Percentiles rank a stretch among this genome's conserved stretches.
These are phyloP conservation scores for Euphrasia confusa DNA, from an alignment of 257 asterid genomes.

Conservation along the genomic window DNA sequence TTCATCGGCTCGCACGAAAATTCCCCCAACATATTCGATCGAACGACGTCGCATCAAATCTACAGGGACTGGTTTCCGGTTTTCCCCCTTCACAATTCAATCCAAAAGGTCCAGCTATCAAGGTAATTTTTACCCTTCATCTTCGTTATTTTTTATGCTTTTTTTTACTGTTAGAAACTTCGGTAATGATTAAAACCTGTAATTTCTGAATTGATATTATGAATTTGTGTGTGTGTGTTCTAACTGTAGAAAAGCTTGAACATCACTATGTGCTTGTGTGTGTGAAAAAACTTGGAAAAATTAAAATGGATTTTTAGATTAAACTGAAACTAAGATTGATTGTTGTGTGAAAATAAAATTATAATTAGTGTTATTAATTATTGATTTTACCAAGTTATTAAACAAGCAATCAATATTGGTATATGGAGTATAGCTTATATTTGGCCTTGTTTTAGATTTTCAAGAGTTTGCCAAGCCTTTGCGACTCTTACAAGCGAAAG, in stretches of 20 bases:
- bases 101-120: slow-evolving; percentile 51
- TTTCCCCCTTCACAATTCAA: slow-evolving; percentile 25
- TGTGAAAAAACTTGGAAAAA: background rate
- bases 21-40: slow-evolving; percentile 28
- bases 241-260: background rate
- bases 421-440: too few relatives aligned
- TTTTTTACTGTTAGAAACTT: too few relatives aligned
- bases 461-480: slow-evolving; percentile 74
- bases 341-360: background rate
- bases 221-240: background rate
- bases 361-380: background rate
- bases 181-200: too few relatives aligned
- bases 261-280: background rate
- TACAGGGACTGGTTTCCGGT: slow-evolving; percentile 18
- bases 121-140: slow-evolving; percentile 35
- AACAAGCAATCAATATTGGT: too few relatives aligned
- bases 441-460: slow-evolving; percentile 46
- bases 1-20: slow-evolving; percentile 29
- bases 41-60: slow-evolving; percentile 26
- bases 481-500: slow-evolving; percentile 54
- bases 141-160: background rate
- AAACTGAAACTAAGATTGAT: background rate
- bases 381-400: background rate
- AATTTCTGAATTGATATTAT: background rate
- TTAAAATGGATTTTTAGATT: background rate